Percentiles rank a stretch among this genome's conserved stretches.
These are phyloP conservation scores for Saccharomycopsis sp. DNA, from an alignment of 805 yeast genomes.

Conservation along the genomic window DNA sequence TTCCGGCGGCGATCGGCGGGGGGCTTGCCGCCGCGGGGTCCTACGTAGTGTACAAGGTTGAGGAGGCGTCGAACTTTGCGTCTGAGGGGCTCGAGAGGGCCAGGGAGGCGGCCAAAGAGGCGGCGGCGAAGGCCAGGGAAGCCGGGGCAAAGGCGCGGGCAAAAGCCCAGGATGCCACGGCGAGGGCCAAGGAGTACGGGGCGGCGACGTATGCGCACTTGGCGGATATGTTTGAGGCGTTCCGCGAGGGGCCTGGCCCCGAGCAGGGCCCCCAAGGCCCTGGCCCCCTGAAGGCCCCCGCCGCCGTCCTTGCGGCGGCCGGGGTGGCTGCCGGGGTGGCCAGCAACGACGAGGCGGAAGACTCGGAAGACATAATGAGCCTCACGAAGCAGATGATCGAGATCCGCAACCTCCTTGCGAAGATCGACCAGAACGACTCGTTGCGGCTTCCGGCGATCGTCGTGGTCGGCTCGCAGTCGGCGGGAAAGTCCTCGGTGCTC, in stretches of 20 bases:
- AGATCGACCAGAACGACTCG: slow-evolving; percentile 68
- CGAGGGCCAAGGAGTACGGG: neutral
- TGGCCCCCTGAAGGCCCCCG: too few relatives aligned
- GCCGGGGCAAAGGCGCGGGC: too few relatives aligned
- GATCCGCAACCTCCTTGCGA: slow-evolving; percentile 70
- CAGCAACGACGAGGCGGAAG: slow-evolving; percentile 44
- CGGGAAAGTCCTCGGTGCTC: slow-evolving; percentile 93
- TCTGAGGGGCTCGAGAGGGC: slow-evolving; percentile 44
- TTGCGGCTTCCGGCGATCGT: slow-evolving; percentile 89
- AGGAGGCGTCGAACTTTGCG: slow-evolving; percentile 72
- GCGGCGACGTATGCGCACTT: neutral
- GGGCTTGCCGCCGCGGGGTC: slow-evolving; percentile 93
- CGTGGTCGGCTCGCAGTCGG: slow-evolving; percentile 94
- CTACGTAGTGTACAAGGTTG: slow-evolving; percentile 85
- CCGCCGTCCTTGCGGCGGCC: neutral
- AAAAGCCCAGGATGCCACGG: too few relatives aligned
- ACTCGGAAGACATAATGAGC: slow-evolving; percentile 71
- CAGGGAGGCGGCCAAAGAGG: neutral
- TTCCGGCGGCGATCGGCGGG: slow-evolving; percentile 84
- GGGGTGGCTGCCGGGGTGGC: slow-evolving; percentile 36
- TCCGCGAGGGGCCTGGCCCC: neutral
- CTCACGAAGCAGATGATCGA: slow-evolving; percentile 96
- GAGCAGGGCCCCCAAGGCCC: neutral
- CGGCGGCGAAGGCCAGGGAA: neutral
- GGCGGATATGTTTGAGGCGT: neutral